Base-by-base conservation (phyloP, 176 grass and related monocot species). In the Luzula sylvatica region DNA sequence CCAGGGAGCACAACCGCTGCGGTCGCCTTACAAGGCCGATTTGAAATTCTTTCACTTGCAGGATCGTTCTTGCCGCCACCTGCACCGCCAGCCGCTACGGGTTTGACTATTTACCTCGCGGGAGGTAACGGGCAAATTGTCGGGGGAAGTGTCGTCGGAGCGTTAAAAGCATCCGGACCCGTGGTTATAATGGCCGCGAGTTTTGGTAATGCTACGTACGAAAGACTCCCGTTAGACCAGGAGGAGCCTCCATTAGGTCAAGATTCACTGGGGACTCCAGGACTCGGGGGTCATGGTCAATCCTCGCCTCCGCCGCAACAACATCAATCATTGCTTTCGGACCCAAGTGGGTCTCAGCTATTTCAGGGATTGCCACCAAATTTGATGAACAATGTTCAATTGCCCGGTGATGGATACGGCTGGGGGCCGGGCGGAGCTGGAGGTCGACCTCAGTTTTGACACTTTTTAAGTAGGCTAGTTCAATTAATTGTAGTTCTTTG, bases 181-280 rank as follows among this genome's bases (percentile, higher is more conserved):
- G 85, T 89, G 32, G 85, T 89, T 17, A 83, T 89, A 83, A 90
- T 90, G 80, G 80, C 86, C 1, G 86, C 86, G 2, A 84, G 80
- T 1, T 90, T 90, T 50, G 76, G 76, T 1, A 90, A 90, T 56
- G 86, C 86, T 12, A 81, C 83, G 13, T 90, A 90, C 42, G 86
- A 90, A 65, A 57, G 86, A 39, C 73, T 90, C 42, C 86, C 86
- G 7, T 25, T 90, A 55, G 86, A 81, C 38, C 76, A 90, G 28
- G 86, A 90, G 3, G 86, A 90, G 25, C 51, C 78, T 21, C 46
- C 30, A 1, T 40, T 54, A 42, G 19, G 12, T 1, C 60, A 65
- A 47, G 71, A 53, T 28, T 12, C 38, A 15, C 80, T 86, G 17
- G 81, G 65, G 0, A 58, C 52, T 1, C 73, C 71, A 18, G 76